Evolutionary conservation across 2,329 filamentous ascomycete genomes (phyloP), one percentile per base, ranked within the genome.

Genomic region (Pseudonectria buxi): DNA sequence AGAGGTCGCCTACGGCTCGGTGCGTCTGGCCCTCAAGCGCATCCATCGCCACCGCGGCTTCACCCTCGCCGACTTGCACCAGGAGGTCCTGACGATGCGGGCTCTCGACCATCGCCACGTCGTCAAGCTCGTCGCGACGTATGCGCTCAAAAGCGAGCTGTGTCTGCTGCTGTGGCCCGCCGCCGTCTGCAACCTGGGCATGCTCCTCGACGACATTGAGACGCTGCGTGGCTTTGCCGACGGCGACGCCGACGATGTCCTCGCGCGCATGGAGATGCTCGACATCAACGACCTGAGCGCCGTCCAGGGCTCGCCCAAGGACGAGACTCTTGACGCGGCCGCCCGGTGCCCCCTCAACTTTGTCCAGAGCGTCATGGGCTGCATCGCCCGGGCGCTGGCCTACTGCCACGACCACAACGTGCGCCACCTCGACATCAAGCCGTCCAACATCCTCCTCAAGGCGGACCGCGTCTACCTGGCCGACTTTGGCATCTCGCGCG

Each of bases 401-500:
- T 61, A 66, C 37, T 66, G 63, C 36, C 66, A 69, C 45, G 45
- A 52, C 12, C 57, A 63, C 31, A 53, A 62, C 13, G 62, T 71
- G 10, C 58, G 68, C 14, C 67, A 71, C 43, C 58, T 67, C 4
- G 65, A 71, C 35, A 60, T 72, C 25, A 71, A 71, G 39, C 68
- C 68, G 2, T 61, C 59, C 25, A 71, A 71, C 34, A 69, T 71
- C 33, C 56, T 71, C 3, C 53, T 71, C 7, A 64, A 60, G 36
- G 57, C 65, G 2, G 61, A 62, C 6, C 57, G 63, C 7, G 67
- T 71, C 7, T 70, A 70, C 38, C 54, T 71, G 11, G 64, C 67
- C 14, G 68, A 71, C 45, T 71, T 71, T 52, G 68, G 67, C 25
- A 69, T 71, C 15, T 65, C 69, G 10, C 56, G 61, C 33, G 67